phyloP scores from a whole-genome alignment of 129 eudicot genomes.

The carrot (Daucus carota) region DNA sequence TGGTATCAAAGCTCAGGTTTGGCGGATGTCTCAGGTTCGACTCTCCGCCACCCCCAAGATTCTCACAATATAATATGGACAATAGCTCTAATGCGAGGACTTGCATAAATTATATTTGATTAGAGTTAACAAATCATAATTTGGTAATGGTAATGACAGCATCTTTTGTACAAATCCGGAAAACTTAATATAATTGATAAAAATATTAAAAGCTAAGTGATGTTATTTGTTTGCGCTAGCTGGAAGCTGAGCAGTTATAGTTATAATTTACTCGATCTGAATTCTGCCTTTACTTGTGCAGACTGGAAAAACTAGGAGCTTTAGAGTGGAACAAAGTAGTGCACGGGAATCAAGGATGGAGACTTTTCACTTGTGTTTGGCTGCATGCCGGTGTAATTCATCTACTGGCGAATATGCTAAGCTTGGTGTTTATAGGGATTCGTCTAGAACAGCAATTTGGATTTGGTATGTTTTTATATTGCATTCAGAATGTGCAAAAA shows the following conservation, averaged over 20 bases:
- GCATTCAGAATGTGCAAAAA: neutral
- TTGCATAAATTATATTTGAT: neutral
- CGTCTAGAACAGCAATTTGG: constrained; percentile 98
- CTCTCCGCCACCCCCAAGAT: no score
- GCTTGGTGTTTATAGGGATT: constrained; percentile 85
- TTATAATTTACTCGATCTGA: neutral
- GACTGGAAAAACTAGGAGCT: constrained; percentile 80
- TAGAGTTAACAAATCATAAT: neutral
- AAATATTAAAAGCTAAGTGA: neutral
- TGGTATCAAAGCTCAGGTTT: no score
- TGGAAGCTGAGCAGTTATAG: neutral
- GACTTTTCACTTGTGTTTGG: constrained; percentile 81
- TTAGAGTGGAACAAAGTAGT: constrained; percentile 78
- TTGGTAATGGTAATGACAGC: neutral
- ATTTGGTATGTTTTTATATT: constrained; percentile 39
- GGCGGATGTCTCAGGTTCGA: no score
- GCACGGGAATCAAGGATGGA: constrained; percentile 72
- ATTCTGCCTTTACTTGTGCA: constrained; percentile 15
- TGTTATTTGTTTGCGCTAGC: neutral
- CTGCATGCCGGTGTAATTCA: constrained; percentile 93
- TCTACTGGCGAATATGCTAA: constrained; percentile 87
- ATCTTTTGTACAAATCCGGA: neutral
- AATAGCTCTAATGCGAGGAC: neutral
- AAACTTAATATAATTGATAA: neutral
- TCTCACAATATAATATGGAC: no score